A percentile compares a stretch with the other conserved stretches of the same genome.
phyloP scores from a whole-genome alignment of 2,329 filamentous ascomycete genomes.

The Alternaria rosae region DNA sequence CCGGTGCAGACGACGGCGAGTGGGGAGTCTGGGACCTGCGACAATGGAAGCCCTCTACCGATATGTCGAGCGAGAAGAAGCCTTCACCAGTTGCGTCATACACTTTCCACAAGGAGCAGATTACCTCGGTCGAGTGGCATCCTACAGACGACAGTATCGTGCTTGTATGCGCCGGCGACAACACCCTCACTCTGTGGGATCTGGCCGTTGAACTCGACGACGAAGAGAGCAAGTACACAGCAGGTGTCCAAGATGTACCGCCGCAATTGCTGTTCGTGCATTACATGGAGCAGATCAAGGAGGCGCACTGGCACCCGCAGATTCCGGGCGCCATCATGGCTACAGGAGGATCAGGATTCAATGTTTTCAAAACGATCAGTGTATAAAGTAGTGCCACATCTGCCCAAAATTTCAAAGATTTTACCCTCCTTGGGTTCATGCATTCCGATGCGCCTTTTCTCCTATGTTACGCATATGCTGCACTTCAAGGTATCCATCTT shows the following conservation, averaged over 20 bases:
- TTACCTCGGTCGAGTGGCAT: conserved; percentile 97
- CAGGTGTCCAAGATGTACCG: conserved; percentile 86
- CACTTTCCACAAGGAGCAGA: conserved; percentile 93
- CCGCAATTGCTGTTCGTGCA: conserved; percentile 96
- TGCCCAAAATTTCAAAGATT: neutral
- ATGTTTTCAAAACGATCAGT: conserved; percentile 54
- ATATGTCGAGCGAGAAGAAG: conserved; percentile 55
- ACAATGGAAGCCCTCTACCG: conserved; percentile 79
- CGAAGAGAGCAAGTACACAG: conserved; percentile 91
- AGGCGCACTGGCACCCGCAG: conserved; percentile 96
- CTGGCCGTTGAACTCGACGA: conserved; percentile 95
- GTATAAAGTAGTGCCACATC: conserved; percentile 33
- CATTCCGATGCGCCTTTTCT: conserved; percentile 4
- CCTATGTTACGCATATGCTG: conserved; percentile 22
- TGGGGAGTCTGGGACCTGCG: conserved; percentile 97
- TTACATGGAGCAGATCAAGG: conserved; percentile 93
- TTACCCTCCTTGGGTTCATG: neutral
- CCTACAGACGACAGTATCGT: conserved; percentile 96
- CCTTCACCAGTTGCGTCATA: conserved; percentile 91
- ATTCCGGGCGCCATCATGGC: conserved; percentile 89
- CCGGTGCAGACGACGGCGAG: conserved; percentile 89
- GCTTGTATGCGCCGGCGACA: conserved; percentile 88
- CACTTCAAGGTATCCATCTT: neutral
- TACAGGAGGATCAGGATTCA: conserved; percentile 86
- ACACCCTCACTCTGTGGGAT: conserved; percentile 96